Percentiles rank a stretch among this genome's conserved stretches.
Conservation (phyloP, 129 eudicot species). For the Calendula officinalis region DNA sequence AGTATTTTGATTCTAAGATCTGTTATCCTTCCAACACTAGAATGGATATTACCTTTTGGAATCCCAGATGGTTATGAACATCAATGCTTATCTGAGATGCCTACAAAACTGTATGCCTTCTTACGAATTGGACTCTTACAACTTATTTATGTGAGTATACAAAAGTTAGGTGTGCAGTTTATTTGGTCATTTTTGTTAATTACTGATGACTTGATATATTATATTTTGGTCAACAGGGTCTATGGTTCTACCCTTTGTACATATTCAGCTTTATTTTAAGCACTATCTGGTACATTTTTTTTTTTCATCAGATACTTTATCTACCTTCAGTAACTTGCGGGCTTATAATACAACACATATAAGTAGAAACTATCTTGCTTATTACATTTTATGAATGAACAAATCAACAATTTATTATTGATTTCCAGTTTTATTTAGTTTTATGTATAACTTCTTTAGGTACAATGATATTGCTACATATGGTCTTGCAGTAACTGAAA, state of each 20-base stretch:
- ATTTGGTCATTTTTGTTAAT: too few species aligned
- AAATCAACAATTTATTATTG: too few species aligned
- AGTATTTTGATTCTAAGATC: slow-evolving; percentile 71
- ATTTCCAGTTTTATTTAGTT: too few species aligned
- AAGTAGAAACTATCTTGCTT: too few species aligned
- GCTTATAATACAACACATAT: too few species aligned
- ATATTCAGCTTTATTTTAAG: slow-evolving; percentile 84
- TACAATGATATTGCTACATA: slow-evolving; percentile 90
- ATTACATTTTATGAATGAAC: too few species aligned
- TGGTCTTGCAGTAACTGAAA: slow-evolving; percentile 69
- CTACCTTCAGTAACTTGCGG: slow-evolving; percentile 1
- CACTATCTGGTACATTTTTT: slow-evolving; percentile 68
- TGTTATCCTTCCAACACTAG: slow-evolving; percentile 59
- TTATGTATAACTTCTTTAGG: slow-evolving; percentile 42
- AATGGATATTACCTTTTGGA: slow-evolving; percentile 77
- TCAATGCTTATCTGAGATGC: slow-evolving; percentile 48
- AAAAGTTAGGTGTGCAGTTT: slow-evolving; percentile 13
- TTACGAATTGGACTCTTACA: slow-evolving; percentile 68
- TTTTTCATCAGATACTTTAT: slow-evolving; percentile 9
- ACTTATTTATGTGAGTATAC: slow-evolving; percentile 76
- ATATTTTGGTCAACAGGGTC: slow-evolving; percentile 45
- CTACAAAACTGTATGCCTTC: slow-evolving; percentile 54
- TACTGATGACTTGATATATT: slow-evolving; percentile 22
- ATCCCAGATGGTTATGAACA: slow-evolving; percentile 49
- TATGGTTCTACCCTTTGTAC: slow-evolving; percentile 97